A percentile compares a stretch with the other conserved stretches of the same genome.
Conservation (phyloP, 768 basidiomycete genomes). For the Termitomyces sp. region DNA sequence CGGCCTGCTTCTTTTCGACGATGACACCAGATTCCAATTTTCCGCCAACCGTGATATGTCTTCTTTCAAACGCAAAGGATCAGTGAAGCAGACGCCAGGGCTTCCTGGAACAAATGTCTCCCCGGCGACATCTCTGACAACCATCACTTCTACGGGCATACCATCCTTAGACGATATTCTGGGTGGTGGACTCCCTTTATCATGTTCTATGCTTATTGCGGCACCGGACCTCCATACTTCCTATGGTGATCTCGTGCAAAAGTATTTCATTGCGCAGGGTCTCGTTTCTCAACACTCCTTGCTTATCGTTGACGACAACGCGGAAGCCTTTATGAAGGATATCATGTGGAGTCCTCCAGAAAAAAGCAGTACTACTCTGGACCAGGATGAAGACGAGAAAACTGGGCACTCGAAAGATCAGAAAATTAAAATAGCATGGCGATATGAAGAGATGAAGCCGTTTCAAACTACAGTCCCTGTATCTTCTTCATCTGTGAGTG, state of each 20-base stretch:
- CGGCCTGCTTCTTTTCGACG: neutral
- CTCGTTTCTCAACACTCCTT: conserved; percentile 66
- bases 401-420: conserved; percentile 36
- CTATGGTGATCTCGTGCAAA: conserved; percentile 79
- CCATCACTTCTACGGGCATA: conserved; percentile 79
- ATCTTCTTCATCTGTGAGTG: conserved; percentile 39
- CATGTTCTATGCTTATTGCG: conserved; percentile 63
- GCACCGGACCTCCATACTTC: conserved; percentile 86
- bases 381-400: conserved; percentile 20
- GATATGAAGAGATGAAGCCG: conserved; percentile 90
- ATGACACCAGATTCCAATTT: neutral
- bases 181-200: conserved; percentile 85
- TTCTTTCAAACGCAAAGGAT: conserved; percentile 70
- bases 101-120: conserved; percentile 54
- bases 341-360: conserved; percentile 77
- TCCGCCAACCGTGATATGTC: conserved; percentile 41
- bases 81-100: conserved; percentile 34
- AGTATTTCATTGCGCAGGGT: conserved; percentile 89
- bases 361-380: conserved; percentile 1
- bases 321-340: conserved; percentile 52
- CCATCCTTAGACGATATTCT: conserved; percentile 93
- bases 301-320: conserved; percentile 57
- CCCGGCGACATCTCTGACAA: conserved; percentile 47
- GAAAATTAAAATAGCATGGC: conserved; percentile 94
- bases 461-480: conserved; percentile 79